These are phyloP conservation scores for Lachnellula arida DNA, from an alignment of 2,329 filamentous ascomycete species.

Conservation along the genomic window DNA sequence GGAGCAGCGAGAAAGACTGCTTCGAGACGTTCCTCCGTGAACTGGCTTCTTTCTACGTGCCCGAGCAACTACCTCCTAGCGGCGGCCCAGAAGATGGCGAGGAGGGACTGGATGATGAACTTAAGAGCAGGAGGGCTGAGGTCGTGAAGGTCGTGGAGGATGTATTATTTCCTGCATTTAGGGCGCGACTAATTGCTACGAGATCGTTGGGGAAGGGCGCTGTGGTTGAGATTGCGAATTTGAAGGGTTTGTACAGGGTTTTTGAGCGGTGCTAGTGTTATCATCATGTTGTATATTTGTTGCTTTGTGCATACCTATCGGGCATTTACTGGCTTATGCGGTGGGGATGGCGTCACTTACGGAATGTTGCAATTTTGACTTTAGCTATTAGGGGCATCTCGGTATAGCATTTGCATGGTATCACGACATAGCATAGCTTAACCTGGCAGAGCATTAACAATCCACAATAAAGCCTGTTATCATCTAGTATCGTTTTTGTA, in stretches of 20 bases:
- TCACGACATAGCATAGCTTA: not conserved
- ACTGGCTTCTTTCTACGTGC: constrained; percentile 84
- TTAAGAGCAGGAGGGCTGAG: constrained; percentile 58
- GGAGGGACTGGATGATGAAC: constrained; percentile 42
- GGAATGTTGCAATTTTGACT: not conserved
- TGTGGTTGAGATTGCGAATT: constrained; percentile 80
- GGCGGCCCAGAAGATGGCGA: constrained; percentile 35
- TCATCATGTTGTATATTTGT: not conserved
- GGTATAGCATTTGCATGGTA: not conserved
- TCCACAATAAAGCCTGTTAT: constrained; percentile 11
- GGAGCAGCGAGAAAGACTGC: constrained; percentile 78
- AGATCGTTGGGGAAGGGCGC: constrained; percentile 66
- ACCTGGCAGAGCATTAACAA: not conserved
- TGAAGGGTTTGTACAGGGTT: constrained; percentile 89
- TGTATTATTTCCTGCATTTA: constrained; percentile 85
- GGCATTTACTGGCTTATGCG: not conserved
- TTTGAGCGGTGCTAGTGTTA: constrained; percentile 82
- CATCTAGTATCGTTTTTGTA: constrained; percentile 26
- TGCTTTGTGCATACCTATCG: not conserved
- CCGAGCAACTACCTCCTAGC: constrained; percentile 68
- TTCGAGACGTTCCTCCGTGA: constrained; percentile 83
- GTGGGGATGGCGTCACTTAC: not conserved
- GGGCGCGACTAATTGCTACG: constrained; percentile 77
- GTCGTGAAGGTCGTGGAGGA: constrained; percentile 76
- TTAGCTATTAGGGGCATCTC: not conserved